These are phyloP conservation scores for Entrophospora sp. DNA, from an alignment of 192 early-diverging fungal species.

Conservation along the genomic window DNA sequence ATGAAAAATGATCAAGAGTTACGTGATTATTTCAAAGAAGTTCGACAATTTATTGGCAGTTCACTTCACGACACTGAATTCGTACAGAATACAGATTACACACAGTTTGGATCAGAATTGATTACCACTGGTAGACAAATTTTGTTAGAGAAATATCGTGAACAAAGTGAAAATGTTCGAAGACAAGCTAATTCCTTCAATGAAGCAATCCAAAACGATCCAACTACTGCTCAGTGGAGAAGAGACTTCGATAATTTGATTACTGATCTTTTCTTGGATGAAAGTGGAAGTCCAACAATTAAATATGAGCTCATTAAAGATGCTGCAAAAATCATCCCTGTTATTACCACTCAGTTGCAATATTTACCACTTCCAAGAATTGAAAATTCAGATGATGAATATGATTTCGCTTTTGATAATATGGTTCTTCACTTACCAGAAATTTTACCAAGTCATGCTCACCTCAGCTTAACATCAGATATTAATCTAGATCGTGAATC, in stretches of 20 bases:
- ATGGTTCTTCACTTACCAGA: conserved; percentile 27
- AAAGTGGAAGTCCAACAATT: conserved; percentile 35
- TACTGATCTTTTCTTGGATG: conserved; percentile 41
- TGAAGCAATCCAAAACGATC: conserved; percentile 30
- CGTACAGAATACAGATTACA: conserved; percentile 24
- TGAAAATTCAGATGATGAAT: conserved; percentile 32
- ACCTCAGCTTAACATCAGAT: conserved; percentile 23
- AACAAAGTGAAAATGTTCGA: conserved; percentile 25
- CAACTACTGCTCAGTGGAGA: conserved; percentile 24
- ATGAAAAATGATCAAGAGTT: conserved; percentile 33
- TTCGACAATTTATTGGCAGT: conserved; percentile 27
- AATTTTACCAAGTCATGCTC: conserved; percentile 26
- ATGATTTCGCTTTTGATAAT: conserved; percentile 30
- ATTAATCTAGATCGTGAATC: conserved; percentile 22
- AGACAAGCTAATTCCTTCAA: conserved; percentile 25
- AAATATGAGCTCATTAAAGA: conserved; percentile 46
- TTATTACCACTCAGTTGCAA: conserved; percentile 34
- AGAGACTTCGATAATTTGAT: conserved; percentile 29
- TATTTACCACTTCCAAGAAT: conserved; percentile 44
- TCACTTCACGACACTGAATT: conserved; percentile 32
- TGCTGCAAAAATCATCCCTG: conserved; percentile 32
- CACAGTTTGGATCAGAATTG: conserved; percentile 22
- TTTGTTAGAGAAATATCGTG: conserved; percentile 26
- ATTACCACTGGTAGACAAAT: conserved; percentile 26
- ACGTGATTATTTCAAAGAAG: conserved; percentile 22